These are phyloP conservation scores for Stygiomarasmius scandens DNA, from an alignment of 1,284 basidiomycete genomes.

Conservation along the genomic window DNA sequence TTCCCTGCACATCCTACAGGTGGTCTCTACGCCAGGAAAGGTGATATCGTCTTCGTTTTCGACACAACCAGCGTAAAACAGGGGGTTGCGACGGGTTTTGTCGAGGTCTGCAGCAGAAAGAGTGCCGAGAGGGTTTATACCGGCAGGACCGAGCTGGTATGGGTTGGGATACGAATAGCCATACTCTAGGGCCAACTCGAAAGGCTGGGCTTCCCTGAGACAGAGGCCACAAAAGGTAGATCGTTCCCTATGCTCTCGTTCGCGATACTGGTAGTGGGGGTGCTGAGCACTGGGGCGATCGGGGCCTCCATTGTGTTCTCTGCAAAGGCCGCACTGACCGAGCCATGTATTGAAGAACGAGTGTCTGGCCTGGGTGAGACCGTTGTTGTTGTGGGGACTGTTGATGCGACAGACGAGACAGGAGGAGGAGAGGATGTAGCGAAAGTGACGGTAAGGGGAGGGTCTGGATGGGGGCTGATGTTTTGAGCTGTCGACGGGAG, in stretches of 20 bases:
- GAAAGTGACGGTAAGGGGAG: slow-evolving; percentile 43
- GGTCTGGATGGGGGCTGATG: slow-evolving; percentile 23
- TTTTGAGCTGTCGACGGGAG: too few species aligned
- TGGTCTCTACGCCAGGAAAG: slow-evolving; percentile 65
- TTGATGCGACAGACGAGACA: slow-evolving; percentile 76
- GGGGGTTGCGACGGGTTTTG: slow-evolving; percentile 29
- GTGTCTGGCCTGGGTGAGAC: slow-evolving; percentile 53
- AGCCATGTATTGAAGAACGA: slow-evolving; percentile 42
- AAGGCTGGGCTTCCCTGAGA: slow-evolving; percentile 57
- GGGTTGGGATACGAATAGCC: too few species aligned
- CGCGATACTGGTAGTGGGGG: too few species aligned
- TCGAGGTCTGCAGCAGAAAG: too few species aligned
- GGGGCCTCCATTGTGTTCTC: slow-evolving; percentile 50
- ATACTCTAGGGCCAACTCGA: slow-evolving; percentile 28
- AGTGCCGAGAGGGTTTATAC: too few species aligned
- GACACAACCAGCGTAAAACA: slow-evolving; percentile 47
- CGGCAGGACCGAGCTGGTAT: too few species aligned
- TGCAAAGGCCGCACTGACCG: slow-evolving; percentile 56
- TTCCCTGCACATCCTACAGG: slow-evolving; percentile 62
- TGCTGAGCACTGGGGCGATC: neutral
- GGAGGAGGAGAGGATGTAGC: slow-evolving; percentile 39
- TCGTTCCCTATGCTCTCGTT: slow-evolving; percentile 34
- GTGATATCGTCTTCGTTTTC: slow-evolving; percentile 74
- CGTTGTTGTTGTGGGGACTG: slow-evolving; percentile 48
- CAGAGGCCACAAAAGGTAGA: slow-evolving; percentile 66